These are phyloP conservation scores for Pisolithus marmoratus DNA, from an alignment of 768 basidiomycete genomes.

Conservation along the genomic window DNA sequence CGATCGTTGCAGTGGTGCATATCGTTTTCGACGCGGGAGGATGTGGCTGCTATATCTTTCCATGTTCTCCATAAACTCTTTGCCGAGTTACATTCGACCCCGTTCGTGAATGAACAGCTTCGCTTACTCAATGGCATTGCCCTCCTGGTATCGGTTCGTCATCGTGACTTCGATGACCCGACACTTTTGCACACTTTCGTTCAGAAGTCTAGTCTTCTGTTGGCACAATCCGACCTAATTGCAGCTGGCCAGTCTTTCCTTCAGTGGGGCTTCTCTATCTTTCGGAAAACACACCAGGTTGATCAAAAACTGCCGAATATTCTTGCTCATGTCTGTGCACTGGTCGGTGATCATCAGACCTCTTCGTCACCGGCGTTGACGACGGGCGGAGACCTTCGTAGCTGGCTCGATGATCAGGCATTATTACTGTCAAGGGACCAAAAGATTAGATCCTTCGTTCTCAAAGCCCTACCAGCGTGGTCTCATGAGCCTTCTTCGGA, in stretches of 20 bases:
- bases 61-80: conserved; percentile 75
- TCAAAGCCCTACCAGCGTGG: conserved; percentile 68
- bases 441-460: conserved; percentile 37
- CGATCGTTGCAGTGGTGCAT: conserved; percentile 58
- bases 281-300: conserved; percentile 33
- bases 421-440: conserved; percentile 35
- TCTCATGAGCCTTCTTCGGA: conserved; percentile 52
- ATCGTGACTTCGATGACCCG: conserved; percentile 47
- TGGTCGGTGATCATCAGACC: conserved; percentile 49
- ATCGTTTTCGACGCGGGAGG: conserved; percentile 33
- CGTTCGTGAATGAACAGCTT: conserved; percentile 79
- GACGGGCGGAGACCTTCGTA: conserved; percentile 44
- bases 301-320: conserved; percentile 58
- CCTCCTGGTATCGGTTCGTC: conserved; percentile 64
- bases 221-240: conserved; percentile 64
- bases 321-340: conserved; percentile 61
- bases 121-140: conserved; percentile 68
- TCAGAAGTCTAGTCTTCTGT: conserved; percentile 58
- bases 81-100: conserved; percentile 54
- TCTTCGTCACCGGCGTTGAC: conserved; percentile 23
- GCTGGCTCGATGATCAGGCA: conserved; percentile 61
- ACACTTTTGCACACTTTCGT: conserved; percentile 64
- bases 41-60: conserved; percentile 59
- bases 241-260: conserved; percentile 69
- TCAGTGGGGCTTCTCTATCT: conserved; percentile 65